Percentiles rank a stretch among this genome's conserved stretches.
Evolutionary conservation across 805 yeast genomes (phyloP).

Genomic region (Lachancea cidri): DNA sequence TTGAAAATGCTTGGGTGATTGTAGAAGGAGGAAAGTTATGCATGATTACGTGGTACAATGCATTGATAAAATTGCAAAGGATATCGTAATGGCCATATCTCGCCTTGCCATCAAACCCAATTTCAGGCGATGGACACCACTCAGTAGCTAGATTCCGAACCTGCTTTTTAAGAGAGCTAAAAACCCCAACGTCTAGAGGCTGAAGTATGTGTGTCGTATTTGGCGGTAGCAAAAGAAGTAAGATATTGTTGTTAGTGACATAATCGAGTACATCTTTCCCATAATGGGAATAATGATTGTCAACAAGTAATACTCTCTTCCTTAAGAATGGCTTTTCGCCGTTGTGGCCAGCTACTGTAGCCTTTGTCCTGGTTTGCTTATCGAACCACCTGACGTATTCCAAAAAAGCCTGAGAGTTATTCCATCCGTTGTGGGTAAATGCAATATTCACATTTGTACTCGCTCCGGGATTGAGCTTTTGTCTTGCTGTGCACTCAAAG

Average conservation of each 20-base stretch:
- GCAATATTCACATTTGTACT: background rate
- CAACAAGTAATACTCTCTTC: slow-evolving; percentile 5
- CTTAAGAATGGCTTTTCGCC: background rate
- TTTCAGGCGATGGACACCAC: slow-evolving; percentile 7
- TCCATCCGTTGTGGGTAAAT: slow-evolving; percentile 8
- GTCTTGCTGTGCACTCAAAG: slow-evolving; percentile 4
- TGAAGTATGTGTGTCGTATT: slow-evolving; percentile 9
- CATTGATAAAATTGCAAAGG: slow-evolving; percentile 9
- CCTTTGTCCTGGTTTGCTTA: slow-evolving; percentile 3
- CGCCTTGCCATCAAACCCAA: slow-evolving; percentile 5
- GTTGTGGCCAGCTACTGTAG: background rate
- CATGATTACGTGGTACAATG: slow-evolving; percentile 3
- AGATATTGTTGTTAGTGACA: slow-evolving; percentile 5
- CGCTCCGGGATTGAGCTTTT: slow-evolving; percentile 5
- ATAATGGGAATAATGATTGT: slow-evolving; percentile 9
- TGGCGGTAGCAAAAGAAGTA: slow-evolving; percentile 5
- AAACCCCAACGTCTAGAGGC: slow-evolving; percentile 9
- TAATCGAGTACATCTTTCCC: slow-evolving; percentile 4
- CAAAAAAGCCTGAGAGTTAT: slow-evolving; percentile 7
- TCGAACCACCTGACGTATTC: slow-evolving; percentile 9
- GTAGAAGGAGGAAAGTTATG: slow-evolving; percentile 2
- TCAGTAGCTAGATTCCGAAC: slow-evolving; percentile 8
- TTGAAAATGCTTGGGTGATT: slow-evolving; percentile 5
- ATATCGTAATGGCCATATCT: slow-evolving; percentile 9
- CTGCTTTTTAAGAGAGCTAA: slow-evolving; percentile 6